Percentiles rank a stretch among this genome's conserved stretches.
Evolutionary conservation across 176 grass and related monocot species (phyloP).

Genomic region (Phoenix dactylifera): DNA sequence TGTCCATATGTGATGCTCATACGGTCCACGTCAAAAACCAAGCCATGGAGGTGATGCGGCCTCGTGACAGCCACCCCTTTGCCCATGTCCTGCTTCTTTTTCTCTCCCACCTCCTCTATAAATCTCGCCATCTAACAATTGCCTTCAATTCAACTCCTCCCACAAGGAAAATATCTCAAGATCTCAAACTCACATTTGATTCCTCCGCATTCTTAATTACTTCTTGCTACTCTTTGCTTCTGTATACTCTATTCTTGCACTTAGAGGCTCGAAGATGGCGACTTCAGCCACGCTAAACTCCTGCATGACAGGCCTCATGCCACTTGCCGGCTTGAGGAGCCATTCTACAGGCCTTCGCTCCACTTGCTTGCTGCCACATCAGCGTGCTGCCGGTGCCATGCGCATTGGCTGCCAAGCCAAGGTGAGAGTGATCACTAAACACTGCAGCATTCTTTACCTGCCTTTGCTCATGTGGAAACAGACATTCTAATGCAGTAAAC

Average conservation of each 20-base stretch:
- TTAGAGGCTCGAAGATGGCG: background rate
- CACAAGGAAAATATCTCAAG: no score
- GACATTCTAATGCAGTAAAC: no score
- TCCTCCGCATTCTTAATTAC: no score
- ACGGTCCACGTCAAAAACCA: no score
- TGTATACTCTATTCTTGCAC: no score
- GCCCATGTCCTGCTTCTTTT: no score
- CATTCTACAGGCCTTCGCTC: background rate
- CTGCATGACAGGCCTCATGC: background rate
- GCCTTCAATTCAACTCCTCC: background rate
- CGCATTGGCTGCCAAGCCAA: conserved; percentile 2
- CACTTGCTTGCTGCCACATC: background rate
- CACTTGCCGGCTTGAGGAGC: background rate
- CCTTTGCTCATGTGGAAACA: background rate
- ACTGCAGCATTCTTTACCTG: background rate
- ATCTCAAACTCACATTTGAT: no score
- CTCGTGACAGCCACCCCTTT: no score
- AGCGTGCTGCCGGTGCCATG: background rate
- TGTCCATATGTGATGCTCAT: no score
- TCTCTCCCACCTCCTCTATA: background rate
- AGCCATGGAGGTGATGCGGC: background rate
- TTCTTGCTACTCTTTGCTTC: no score
- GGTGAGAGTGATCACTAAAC: background rate
- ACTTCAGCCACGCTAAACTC: conserved; percentile 2
- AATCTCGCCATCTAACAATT: background rate